Evolutionary conservation across 1,284 basidiomycete genomes (phyloP), one percentile per base, ranked within the genome.

Genomic region (Tylopilus orsonianus): DNA sequence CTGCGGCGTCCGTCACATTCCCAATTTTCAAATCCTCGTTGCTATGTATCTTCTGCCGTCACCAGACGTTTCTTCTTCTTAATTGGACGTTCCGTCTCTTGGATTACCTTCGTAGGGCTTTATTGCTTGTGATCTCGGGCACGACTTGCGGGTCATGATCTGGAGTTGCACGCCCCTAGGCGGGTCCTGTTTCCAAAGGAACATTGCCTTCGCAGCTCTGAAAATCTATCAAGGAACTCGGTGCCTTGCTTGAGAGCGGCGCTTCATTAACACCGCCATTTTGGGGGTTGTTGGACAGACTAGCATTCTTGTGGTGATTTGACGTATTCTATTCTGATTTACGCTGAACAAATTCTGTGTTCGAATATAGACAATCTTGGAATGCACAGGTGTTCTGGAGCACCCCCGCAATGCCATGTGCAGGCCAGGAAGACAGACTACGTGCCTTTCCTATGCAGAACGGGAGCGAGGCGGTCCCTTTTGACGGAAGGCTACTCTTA

Each of bases 241-340:
- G 61, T 62, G 57, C 59, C 57, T 64, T 56, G 49, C 22, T 38
- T 43, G 41, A 47, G 55, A 19, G 34, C 41, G 61, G 58, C 32
- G 38, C 30, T 49, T 49, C 46, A 54, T 48, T 41, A 33, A 43
- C 40, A 24, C 53, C 50, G 52, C 54, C 45, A 23, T 48, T 59
- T 51, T 34, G 38, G 32, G 44, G 41, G 40, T 18, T 18, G 23
- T 32, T 44, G 37, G 39, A 35, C 43, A 46, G 46, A 54, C 50
- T 34, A 55, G 60, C 37, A 61, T 66, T 64, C 63, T 59, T 49
- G 40, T 38, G 48, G 41, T 58, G 63, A 61, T 65, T 63, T 61
- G 62, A 65, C 53, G 41, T 20, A 48, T 62, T 65, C 56, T 41
- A 44, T 52, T 54, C 56, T 61, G 58, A 61, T 65, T 62, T 60